phyloP scores from a whole-genome alignment of 805 yeast species.

The Monosporozyma servazzii region DNA sequence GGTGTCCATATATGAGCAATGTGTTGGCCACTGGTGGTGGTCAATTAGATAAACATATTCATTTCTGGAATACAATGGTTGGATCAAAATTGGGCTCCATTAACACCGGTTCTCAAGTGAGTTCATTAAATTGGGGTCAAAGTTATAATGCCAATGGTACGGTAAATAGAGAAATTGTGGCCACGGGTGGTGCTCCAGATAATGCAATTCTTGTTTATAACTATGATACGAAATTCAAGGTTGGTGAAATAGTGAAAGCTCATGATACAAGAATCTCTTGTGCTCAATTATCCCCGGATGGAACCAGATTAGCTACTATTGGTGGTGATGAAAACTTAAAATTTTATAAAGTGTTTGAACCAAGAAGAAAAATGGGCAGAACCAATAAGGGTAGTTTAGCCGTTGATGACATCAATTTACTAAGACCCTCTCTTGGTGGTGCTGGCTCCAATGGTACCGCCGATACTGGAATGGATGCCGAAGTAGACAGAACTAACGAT shows the following conservation, averaged over 20 bases:
- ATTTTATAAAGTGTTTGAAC: constrained; percentile 86
- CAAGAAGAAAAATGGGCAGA: constrained; percentile 32
- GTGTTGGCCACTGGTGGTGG: constrained; percentile 97
- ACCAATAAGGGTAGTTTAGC: constrained; percentile 22
- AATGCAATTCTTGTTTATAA: constrained; percentile 77
- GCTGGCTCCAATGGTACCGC: constrained; percentile 1
- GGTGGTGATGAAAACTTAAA: constrained; percentile 95
- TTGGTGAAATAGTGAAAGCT: constrained; percentile 78
- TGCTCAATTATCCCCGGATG: constrained; percentile 84
- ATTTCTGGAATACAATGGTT: constrained; percentile 91
- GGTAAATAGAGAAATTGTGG: constrained; percentile 58
- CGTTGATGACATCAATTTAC: constrained; percentile 12
- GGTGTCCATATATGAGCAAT: constrained; percentile 84
- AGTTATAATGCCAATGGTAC: constrained; percentile 24
- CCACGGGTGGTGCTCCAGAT: constrained; percentile 89
- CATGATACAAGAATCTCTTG: constrained; percentile 83
- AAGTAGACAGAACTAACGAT: background rate
- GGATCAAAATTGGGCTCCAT: constrained; percentile 81
- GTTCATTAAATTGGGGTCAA: constrained; percentile 89
- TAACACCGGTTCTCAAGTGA: constrained; percentile 88
- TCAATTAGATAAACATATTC: constrained; percentile 75
- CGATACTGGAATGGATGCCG: background rate
- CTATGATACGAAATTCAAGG: constrained; percentile 76
- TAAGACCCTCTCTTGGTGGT: constrained; percentile 4
- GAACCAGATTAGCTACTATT: constrained; percentile 81